Evolutionary conservation across 768 basidiomycete species (phyloP).

Genomic region (Auricularia cornea): DNA sequence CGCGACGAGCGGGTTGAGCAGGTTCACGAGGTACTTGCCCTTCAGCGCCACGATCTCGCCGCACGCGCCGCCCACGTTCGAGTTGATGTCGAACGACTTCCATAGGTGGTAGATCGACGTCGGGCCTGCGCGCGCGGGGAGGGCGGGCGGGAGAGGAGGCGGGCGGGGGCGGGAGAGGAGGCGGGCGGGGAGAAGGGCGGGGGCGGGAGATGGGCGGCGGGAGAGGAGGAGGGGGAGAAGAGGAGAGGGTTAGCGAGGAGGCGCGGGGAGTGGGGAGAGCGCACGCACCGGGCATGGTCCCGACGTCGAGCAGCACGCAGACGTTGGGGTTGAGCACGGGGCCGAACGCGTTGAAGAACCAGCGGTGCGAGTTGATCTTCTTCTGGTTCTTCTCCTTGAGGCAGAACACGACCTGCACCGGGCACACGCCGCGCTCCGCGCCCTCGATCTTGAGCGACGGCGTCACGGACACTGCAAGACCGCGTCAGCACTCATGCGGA

Average conservation of each 20-base stretch:
- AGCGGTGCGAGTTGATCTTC: slow-evolving; percentile 78
- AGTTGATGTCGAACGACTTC: slow-evolving; percentile 92
- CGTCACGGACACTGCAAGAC: slow-evolving; percentile 59
- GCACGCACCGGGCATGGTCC: slow-evolving; percentile 49
- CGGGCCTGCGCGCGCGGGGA: slow-evolving; percentile 41
- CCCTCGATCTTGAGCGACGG: slow-evolving; percentile 77
- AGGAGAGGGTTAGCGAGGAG: too few species aligned
- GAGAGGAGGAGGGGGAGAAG: too few species aligned
- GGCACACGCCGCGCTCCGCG: slow-evolving; percentile 70
- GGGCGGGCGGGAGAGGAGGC: too few species aligned
- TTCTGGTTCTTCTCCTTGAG: slow-evolving; percentile 49
- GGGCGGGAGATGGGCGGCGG: too few species aligned
- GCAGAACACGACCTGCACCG: slow-evolving; percentile 89
- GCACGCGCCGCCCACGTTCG: slow-evolving; percentile 86
- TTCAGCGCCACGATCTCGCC: slow-evolving; percentile 94
- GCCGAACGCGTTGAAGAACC: slow-evolving; percentile 92
- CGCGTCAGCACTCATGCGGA: slow-evolving; percentile 1
- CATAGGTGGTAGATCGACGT: slow-evolving; percentile 87
- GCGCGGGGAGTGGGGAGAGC: too few species aligned
- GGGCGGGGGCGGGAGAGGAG: too few species aligned
- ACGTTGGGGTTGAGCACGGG: slow-evolving; percentile 74
- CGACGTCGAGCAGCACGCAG: slow-evolving; percentile 85
- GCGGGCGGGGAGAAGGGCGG: too few species aligned
- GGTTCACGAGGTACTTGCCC: slow-evolving; percentile 68
- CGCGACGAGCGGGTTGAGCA: slow-evolving; percentile 81